Base-by-base conservation (phyloP, 176 grass and related monocot species). In the Pharus latifolius region DNA sequence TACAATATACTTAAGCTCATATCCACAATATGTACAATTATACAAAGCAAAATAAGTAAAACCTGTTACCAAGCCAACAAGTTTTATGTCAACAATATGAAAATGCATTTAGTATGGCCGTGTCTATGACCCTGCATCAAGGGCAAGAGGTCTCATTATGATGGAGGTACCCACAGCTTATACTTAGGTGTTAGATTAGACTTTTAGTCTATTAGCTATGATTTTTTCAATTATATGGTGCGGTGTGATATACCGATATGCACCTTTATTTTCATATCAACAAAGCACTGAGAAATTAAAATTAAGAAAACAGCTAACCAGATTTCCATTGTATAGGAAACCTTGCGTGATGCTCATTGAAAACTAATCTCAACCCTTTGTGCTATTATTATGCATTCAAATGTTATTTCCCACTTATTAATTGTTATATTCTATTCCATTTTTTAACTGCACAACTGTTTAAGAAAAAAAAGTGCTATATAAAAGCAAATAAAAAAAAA, bases 1-100 rank as follows among this genome's bases (percentile, higher is more conserved):
- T 33, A 59, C 5, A 67, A 60, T 30, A 64, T 25, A 64, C 56
- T 43, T 16, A 69, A 88, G 25, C n/a, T n/a, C n/a, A n/a, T n/a
- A n/a, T n/a, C n/a, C n/a, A n/a, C 58, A 67, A 31, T 25, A 15
- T 27, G 53, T 45, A n/a, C 44, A 78, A 17, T 63, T 29, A 47
- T 37, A 76, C 20, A 69, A 1, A 67, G 35, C 26, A 77, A 11
- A 43, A 24, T 17, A 37, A 58, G 50, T 49, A 18, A 69, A 50
- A 65, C 10, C 48, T 65, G 20, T 16, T 44, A 22, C 53, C 17
- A 44, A 76, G 35, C 12, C 27, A 55, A 53, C n/a, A 76, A 22
- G 38, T 19, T 9, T 20, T 38, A 40, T 53, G 8, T 20, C 47
- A 76, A 23, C 3, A 53, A 15, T 15, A 16, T 43, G 18, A 57